Conservation (phyloP, 1,284 basidiomycete species). For the Ceratobasidium sp. region DNA sequence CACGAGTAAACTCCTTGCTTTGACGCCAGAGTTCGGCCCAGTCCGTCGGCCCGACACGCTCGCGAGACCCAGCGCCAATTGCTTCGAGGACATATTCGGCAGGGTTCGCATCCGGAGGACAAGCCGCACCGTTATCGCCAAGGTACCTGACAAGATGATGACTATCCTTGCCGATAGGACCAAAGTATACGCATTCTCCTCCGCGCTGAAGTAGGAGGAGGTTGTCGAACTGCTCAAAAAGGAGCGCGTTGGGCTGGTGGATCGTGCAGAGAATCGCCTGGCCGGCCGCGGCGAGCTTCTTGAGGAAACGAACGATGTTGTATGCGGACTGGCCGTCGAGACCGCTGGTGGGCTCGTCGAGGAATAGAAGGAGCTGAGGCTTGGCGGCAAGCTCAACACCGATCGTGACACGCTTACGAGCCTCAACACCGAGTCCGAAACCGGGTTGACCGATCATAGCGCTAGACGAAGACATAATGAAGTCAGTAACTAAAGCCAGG, state of each 20-base stretch:
- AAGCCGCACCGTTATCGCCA: constrained; percentile 60
- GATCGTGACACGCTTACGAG: constrained; percentile 67
- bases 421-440: constrained; percentile 62
- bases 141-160: constrained; percentile 63
- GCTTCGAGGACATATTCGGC: constrained; percentile 63
- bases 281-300: constrained; percentile 82
- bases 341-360: constrained; percentile 65
- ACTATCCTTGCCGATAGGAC: constrained; percentile 63
- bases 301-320: constrained; percentile 64
- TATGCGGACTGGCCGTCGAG: constrained; percentile 67
- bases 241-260: constrained; percentile 65
- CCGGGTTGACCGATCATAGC: constrained; percentile 57
- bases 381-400: constrained; percentile 69
- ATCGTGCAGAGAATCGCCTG: constrained; percentile 66
- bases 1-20: constrained; percentile 56
- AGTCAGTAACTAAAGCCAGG: not conserved
- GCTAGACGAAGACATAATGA: constrained; percentile 47
- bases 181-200: constrained; percentile 66
- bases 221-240: constrained; percentile 64
- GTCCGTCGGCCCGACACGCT: constrained; percentile 71
- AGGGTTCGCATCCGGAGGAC: constrained; percentile 63
- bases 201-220: constrained; percentile 61
- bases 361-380: constrained; percentile 64
- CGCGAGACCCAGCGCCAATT: constrained; percentile 78
- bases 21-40: constrained; percentile 81